Evolutionary conservation across 2,329 filamentous ascomycete species (phyloP).

Genomic region (Pestalotiopsis sp.): DNA sequence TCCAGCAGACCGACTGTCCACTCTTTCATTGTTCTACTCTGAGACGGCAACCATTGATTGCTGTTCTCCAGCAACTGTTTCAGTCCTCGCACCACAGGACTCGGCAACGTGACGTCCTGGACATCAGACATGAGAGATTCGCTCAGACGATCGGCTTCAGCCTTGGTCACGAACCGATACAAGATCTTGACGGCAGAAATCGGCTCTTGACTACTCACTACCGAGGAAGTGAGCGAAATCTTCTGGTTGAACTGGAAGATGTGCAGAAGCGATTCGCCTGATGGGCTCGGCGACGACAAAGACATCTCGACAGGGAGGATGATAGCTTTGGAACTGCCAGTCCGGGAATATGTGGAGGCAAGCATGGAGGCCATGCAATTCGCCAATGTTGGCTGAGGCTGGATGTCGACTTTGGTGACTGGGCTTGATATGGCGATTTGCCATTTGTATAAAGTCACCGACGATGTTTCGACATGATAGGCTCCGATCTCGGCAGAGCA

Average conservation of each 20-base stretch:
- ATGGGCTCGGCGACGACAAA: background rate
- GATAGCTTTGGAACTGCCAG: constrained; percentile 57
- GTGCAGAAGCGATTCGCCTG: constrained; percentile 34
- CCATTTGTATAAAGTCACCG: constrained; percentile 59
- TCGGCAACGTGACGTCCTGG: constrained; percentile 58
- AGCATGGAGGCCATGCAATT: constrained; percentile 56
- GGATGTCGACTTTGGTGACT: constrained; percentile 10
- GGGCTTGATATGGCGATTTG: constrained; percentile 44
- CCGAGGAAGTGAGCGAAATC: constrained; percentile 51
- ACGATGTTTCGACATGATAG: constrained; percentile 42
- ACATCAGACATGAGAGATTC: constrained; percentile 55
- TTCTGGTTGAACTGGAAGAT: constrained; percentile 59
- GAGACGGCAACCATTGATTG: constrained; percentile 51
- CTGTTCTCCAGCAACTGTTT: constrained; percentile 44
- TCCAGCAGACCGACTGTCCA: constrained; percentile 68
- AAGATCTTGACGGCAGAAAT: constrained; percentile 53
- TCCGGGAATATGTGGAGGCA: constrained; percentile 53
- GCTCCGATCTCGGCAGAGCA: constrained; percentile 50
- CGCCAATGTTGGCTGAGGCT: constrained; percentile 37
- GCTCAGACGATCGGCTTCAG: constrained; percentile 47
- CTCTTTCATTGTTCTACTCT: constrained; percentile 59
- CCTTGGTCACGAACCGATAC: constrained; percentile 42
- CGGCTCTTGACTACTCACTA: background rate
- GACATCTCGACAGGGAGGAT: constrained; percentile 39
- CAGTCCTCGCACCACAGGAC: constrained; percentile 47